These are phyloP conservation scores for Triticum urartu DNA, from an alignment of 176 grass and related monocot species.

Conservation along the genomic window DNA sequence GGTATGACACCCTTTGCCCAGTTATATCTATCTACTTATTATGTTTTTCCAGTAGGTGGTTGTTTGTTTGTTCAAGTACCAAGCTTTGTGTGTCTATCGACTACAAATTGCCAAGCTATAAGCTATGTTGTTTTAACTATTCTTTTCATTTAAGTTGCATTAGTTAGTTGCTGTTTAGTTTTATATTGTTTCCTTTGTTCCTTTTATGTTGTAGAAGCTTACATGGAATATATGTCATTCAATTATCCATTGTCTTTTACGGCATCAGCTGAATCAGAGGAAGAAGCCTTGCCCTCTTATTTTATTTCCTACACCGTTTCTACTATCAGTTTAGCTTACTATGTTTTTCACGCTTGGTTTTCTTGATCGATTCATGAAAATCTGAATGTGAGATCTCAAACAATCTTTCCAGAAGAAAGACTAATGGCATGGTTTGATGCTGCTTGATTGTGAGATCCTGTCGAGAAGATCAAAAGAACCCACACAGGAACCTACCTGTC, in stretches of 20 bases:
- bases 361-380: neutral
- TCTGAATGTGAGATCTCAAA: neutral
- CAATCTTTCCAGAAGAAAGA: neutral
- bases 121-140: no score
- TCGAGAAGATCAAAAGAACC: neutral
- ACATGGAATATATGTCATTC: neutral
- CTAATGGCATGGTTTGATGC: neutral
- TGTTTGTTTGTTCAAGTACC: no score
- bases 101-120: no score
- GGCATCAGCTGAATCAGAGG: neutral
- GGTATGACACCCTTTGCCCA: no score
- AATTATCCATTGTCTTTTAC: neutral
- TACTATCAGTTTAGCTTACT: neutral
- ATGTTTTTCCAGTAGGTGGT: no score
- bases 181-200: no score
- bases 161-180: no score
- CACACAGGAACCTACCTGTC: neutral
- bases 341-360: neutral
- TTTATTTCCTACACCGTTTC: neutral
- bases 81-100: no score
- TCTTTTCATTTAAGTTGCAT: no score
- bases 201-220: neutral
- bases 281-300: neutral
- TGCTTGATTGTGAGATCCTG: neutral
- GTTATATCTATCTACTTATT: no score